Conservation (phyloP, 2,329 filamentous ascomycete species). For the Fusarium circinatum region DNA sequence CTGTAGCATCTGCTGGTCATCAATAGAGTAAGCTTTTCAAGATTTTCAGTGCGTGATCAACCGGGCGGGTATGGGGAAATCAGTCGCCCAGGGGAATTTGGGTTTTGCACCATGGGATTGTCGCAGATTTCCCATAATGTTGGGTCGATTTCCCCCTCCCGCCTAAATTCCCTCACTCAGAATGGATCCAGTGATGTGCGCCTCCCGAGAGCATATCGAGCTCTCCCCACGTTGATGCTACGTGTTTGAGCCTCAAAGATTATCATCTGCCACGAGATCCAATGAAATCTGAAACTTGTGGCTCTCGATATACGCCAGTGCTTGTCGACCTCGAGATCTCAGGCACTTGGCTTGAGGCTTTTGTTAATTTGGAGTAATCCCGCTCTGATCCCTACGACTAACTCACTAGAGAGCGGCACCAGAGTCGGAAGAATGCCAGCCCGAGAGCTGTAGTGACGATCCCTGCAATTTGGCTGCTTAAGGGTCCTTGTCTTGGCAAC, state of each 20-base stretch:
- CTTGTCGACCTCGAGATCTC: slow-evolving; percentile 24
- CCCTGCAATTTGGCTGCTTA: neutral
- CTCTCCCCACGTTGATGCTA: slow-evolving; percentile 25
- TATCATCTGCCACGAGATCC: neutral
- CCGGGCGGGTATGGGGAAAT: slow-evolving; percentile 26
- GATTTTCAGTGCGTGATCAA: neutral
- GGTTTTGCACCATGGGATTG: slow-evolving; percentile 28
- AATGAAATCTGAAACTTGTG: slow-evolving; percentile 10
- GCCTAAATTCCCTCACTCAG: slow-evolving; percentile 8
- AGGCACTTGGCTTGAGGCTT: neutral
- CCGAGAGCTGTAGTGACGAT: slow-evolving; percentile 24
- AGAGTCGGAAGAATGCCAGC: slow-evolving; percentile 26
- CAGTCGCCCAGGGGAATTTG: slow-evolving; percentile 18
- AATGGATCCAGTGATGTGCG: slow-evolving; percentile 21
- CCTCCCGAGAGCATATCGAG: slow-evolving; percentile 31
- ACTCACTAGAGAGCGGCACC: neutral
- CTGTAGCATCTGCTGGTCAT: neutral
- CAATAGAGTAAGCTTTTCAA: neutral
- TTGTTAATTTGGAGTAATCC: slow-evolving; percentile 9
- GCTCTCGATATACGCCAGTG: slow-evolving; percentile 24
- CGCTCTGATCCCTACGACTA: slow-evolving; percentile 1
- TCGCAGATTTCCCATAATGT: slow-evolving; percentile 30
- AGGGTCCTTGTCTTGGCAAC: slow-evolving; percentile 17
- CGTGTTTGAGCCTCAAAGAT: slow-evolving; percentile 32
- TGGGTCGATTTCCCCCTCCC: slow-evolving; percentile 3